Percentiles rank a stretch among this genome's conserved stretches.
phyloP scores from a whole-genome alignment of 495 filamentous ascomycete species.

The Aspergillus sclerotiicarbonarius region DNA sequence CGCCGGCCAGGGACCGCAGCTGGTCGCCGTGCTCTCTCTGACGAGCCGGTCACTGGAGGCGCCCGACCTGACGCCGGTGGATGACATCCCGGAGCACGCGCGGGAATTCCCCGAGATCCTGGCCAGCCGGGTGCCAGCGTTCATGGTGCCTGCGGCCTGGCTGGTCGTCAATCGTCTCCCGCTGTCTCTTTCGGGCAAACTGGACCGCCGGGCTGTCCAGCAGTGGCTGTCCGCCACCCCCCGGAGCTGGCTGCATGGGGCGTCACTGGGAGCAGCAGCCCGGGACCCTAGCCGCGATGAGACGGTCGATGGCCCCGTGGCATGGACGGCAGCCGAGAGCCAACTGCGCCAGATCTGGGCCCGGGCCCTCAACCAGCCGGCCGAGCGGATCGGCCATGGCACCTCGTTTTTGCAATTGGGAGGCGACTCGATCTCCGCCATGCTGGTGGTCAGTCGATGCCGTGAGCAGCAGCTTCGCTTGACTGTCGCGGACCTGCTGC shows the following conservation, averaged over 20 bases:
- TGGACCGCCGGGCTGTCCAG: constrained; percentile 22
- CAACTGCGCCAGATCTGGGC: constrained; percentile 17
- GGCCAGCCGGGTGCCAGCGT: constrained; percentile 19
- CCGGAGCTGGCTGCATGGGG: not conserved
- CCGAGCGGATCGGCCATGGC: constrained; percentile 32
- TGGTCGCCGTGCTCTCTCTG: constrained; percentile 13
- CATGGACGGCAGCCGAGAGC: constrained; percentile 3
- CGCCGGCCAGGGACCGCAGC: too few relatives aligned
- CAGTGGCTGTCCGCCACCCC: not conserved
- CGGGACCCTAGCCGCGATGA: not conserved
- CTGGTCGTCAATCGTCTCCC: constrained; percentile 37
- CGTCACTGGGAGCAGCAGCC: not conserved
- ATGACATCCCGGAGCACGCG: not conserved
- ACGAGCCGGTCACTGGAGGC: not conserved
- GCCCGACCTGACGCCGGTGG: not conserved
- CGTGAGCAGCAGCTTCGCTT: not conserved
- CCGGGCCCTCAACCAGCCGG: constrained; percentile 11
- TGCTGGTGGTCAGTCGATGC: constrained; percentile 22
- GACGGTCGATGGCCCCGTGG: not conserved
- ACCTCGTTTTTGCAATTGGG: constrained; percentile 55
- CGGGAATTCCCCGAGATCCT: not conserved
- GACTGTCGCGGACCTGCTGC: constrained; percentile 3
- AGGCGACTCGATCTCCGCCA: constrained; percentile 55
- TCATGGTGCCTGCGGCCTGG: constrained; percentile 43
- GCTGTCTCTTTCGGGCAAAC: constrained; percentile 33